phyloP scores from a whole-genome alignment of 2,329 filamentous ascomycete species.

The Exophiala oligosperma region DNA sequence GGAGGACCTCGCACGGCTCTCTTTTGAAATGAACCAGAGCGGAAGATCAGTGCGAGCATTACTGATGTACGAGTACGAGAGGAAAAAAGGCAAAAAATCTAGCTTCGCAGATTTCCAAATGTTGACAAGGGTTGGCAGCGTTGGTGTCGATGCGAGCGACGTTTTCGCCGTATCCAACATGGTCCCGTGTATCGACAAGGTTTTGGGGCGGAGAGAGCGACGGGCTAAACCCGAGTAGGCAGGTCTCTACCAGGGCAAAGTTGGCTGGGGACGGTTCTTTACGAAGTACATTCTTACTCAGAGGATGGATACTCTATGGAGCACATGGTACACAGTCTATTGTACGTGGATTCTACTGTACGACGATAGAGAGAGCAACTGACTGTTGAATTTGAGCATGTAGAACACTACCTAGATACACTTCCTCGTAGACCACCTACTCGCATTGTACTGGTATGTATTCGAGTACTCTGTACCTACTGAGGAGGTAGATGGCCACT shows the following conservation, averaged over 20 bases:
- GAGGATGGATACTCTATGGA: no score
- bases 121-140: neutral
- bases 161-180: constrained; percentile 5
- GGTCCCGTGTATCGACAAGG: neutral
- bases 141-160: constrained; percentile 4
- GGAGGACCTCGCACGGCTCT: neutral
- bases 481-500: no score
- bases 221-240: neutral
- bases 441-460: no score
- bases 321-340: no score
- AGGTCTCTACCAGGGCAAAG: neutral
- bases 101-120: neutral
- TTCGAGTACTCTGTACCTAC: no score
- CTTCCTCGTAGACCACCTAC: no score
- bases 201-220: neutral
- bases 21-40: neutral
- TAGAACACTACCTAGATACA: no score
- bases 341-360: no score
- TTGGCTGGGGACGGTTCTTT: neutral
- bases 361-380: no score
- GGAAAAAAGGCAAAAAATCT: neutral
- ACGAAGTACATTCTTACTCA: neutral
- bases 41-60: neutral
- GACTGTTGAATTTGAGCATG: no score
- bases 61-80: neutral